Evolutionary conservation across 305 asterid genomes (phyloP).

Genomic region (Rubia peregrina): DNA sequence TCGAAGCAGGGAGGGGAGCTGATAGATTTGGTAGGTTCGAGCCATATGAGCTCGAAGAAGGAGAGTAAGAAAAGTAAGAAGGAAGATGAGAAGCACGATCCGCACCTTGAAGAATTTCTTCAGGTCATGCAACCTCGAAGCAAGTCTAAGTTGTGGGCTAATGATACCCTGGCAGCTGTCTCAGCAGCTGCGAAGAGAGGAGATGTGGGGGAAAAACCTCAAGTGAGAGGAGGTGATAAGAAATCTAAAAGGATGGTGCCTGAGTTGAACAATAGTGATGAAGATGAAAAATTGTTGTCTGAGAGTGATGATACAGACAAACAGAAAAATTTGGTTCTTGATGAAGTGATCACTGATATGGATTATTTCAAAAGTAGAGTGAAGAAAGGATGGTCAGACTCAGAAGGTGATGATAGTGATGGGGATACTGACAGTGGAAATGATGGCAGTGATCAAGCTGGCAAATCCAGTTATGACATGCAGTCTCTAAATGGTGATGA

Average conservation of each 20-base stretch:
- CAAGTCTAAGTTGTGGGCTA: slow-evolving; percentile 87
- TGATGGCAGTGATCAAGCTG: slow-evolving; percentile 25
- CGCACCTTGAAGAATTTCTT: slow-evolving; percentile 74
- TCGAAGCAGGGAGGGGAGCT: slow-evolving; percentile 34
- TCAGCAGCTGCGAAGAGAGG: slow-evolving; percentile 33
- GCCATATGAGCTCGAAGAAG: slow-evolving; percentile 27
- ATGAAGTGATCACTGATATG: slow-evolving; percentile 53
- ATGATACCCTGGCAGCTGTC: slow-evolving; percentile 55
- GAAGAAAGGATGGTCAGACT: slow-evolving; percentile 66
- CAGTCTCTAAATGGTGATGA: slow-evolving; percentile 27
- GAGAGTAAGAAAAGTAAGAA: slow-evolving; percentile 39
- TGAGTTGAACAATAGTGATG: slow-evolving; percentile 28
- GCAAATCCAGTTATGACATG: slow-evolving; percentile 21
- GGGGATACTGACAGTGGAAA: slow-evolving; percentile 26
- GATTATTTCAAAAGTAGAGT: slow-evolving; percentile 76
- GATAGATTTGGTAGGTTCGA: slow-evolving; percentile 25
- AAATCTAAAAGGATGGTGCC: slow-evolving; percentile 21
- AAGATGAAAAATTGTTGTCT: slow-evolving; percentile 26
- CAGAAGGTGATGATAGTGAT: slow-evolving; percentile 53
- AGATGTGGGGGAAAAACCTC: slow-evolving; percentile 23
- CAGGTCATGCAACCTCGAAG: slow-evolving; percentile 75
- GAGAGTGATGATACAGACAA: slow-evolving; percentile 29
- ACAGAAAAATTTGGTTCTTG: slow-evolving; percentile 28
- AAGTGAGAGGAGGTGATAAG: slow-evolving; percentile 24
- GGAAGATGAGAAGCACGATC: slow-evolving; percentile 51